These are phyloP conservation scores for Hypoxylon perforatum DNA, from an alignment of 495 filamentous ascomycete species.

Conservation along the genomic window DNA sequence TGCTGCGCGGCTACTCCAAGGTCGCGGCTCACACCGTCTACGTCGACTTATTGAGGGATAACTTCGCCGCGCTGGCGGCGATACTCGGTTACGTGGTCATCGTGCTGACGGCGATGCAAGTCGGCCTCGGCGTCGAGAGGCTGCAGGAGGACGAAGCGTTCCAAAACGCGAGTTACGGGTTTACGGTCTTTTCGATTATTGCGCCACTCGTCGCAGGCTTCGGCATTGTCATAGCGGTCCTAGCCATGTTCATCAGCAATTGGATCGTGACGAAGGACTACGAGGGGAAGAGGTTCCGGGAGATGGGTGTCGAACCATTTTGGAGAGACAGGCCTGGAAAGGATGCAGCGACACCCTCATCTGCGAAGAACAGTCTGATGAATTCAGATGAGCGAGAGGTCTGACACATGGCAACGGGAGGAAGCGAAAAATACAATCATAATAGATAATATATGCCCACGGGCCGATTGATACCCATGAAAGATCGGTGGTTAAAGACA, in stretches of 20 bases:
- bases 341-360: not conserved
- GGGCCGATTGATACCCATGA: too few relatives aligned
- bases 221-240: conserved; percentile 35
- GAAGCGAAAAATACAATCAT: too few relatives aligned
- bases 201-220: conserved; percentile 41
- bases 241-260: conserved; percentile 41
- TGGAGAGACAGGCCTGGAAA: conserved; percentile 26
- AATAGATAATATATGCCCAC: too few relatives aligned
- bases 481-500: too few relatives aligned
- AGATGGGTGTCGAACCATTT: conserved; percentile 42
- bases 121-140: conserved; percentile 60
- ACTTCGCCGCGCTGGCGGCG: conserved; percentile 58
- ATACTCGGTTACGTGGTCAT: conserved; percentile 63
- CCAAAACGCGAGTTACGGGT: conserved; percentile 61
- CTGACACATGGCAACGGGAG: conserved; percentile 10
- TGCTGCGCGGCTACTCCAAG: conserved; percentile 46
- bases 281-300: conserved; percentile 36
- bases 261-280: conserved; percentile 43
- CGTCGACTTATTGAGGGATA: conserved; percentile 54
- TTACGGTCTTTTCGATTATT: conserved; percentile 63
- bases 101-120: conserved; percentile 69
- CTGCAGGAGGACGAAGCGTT: conserved; percentile 55
- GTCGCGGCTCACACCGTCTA: conserved; percentile 41
- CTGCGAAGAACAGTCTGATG: not conserved
- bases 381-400: conserved; percentile 14